Evolutionary conservation across 345 rosid species (phyloP).

Genomic region (Durio zibethinus): DNA sequence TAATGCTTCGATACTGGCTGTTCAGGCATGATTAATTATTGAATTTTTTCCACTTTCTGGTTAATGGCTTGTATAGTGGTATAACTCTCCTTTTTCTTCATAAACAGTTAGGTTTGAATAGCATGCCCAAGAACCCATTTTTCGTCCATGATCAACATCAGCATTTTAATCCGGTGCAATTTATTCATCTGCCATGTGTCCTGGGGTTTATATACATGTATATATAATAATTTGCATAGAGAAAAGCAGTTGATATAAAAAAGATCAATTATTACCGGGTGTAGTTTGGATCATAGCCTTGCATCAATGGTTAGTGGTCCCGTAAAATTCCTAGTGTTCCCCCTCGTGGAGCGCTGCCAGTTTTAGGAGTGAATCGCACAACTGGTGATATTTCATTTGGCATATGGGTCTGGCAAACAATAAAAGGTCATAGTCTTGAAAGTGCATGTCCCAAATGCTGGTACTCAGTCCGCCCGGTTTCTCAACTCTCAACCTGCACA

Average conservation of each 20-base stretch:
- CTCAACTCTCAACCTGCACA: background rate
- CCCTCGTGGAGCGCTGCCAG: conserved; percentile 1
- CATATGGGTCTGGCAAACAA: background rate
- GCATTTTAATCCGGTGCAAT: background rate
- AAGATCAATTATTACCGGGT: background rate
- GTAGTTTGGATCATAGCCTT: background rate
- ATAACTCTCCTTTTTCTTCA: background rate
- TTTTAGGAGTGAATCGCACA: background rate
- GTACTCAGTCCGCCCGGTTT: background rate
- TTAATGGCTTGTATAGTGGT: background rate
- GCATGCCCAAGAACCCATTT: background rate
- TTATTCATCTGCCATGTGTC: background rate
- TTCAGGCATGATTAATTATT: background rate
- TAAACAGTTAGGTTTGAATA: background rate
- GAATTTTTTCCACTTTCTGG: background rate
- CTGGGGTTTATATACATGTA: background rate
- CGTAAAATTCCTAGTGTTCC: background rate
- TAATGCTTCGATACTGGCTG: background rate
- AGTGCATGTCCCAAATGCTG: background rate
- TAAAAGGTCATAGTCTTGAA: background rate
- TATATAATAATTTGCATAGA: background rate
- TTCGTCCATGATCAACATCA: background rate
- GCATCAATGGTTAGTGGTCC: background rate
- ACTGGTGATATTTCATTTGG: background rate
- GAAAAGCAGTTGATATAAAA: background rate